phyloP scores from a whole-genome alignment of 2,329 filamentous ascomycete species.

The Penicillium sp. region DNA sequence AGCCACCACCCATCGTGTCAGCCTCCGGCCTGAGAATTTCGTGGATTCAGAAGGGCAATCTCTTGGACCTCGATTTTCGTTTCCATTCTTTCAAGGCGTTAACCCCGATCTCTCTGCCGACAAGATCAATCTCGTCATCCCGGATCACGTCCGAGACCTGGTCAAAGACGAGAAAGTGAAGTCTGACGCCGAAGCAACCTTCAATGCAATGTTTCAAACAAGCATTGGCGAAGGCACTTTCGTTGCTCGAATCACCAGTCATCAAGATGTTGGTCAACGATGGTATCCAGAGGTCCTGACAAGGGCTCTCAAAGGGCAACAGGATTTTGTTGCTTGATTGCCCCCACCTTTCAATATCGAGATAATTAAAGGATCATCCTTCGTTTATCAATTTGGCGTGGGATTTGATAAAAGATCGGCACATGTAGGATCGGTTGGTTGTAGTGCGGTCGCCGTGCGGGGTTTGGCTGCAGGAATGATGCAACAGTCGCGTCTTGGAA shows the following conservation, averaged over 20 bases:
- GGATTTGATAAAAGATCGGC: constrained; percentile 3
- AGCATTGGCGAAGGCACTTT: constrained; percentile 36
- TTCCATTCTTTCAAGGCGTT: constrained; percentile 39
- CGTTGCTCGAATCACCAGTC: constrained; percentile 37
- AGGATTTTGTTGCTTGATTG: constrained; percentile 14
- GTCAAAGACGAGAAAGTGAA: constrained; percentile 33
- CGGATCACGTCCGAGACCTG: constrained; percentile 30
- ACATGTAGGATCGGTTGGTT: constrained; percentile 13
- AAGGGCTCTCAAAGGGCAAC: constrained; percentile 29
- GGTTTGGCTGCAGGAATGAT: constrained; percentile 8
- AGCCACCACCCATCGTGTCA: constrained; percentile 39
- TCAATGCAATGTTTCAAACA: constrained; percentile 33
- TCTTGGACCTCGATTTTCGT: constrained; percentile 35
- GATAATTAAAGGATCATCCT: not conserved
- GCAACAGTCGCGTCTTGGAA: constrained; percentile 4
- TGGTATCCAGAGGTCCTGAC: constrained; percentile 39
- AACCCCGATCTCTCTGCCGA: constrained; percentile 33
- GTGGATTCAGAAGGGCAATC: constrained; percentile 18
- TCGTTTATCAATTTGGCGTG: not conserved
- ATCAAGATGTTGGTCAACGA: constrained; percentile 37
- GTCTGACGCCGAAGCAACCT: constrained; percentile 39
- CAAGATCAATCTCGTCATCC: constrained; percentile 30
- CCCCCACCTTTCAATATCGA: not conserved
- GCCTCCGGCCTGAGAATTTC: constrained; percentile 29
- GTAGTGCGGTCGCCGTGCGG: constrained; percentile 9